A percentile compares a stretch with the other conserved stretches of the same genome.
Evolutionary conservation across 2,329 filamentous ascomycete genomes (phyloP).

Genomic region (Colletotrichum horii): DNA sequence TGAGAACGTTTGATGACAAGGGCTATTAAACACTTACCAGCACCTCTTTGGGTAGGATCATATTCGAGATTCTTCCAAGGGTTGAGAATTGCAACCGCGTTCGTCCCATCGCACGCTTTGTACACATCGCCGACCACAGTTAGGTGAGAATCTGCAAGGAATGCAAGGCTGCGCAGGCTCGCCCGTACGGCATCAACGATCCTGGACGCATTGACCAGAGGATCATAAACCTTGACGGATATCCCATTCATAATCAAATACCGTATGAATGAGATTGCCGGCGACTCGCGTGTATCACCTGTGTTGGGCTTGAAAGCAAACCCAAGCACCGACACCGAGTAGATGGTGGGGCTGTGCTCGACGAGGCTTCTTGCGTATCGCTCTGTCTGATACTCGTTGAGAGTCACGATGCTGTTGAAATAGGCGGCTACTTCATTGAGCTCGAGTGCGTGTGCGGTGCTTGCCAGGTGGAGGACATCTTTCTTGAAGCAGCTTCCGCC

Average conservation of each 20-base stretch:
- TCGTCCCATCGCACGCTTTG: constrained; percentile 52
- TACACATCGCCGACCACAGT: constrained; percentile 40
- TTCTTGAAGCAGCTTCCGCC: constrained; percentile 85
- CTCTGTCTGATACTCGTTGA: constrained; percentile 77
- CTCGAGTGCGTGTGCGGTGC: constrained; percentile 73
- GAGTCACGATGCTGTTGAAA: constrained; percentile 74
- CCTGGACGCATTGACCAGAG: constrained; percentile 53
- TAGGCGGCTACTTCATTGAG: constrained; percentile 76
- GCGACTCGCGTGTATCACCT: constrained; percentile 73
- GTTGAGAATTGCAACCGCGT: constrained; percentile 39
- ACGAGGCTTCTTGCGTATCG: constrained; percentile 72
- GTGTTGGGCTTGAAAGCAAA: constrained; percentile 84
- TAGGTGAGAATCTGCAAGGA: constrained; percentile 37
- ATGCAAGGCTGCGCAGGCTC: constrained; percentile 47
- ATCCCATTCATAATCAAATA: constrained; percentile 70
- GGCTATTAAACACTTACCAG: too few species aligned
- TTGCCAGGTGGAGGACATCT: constrained; percentile 76
- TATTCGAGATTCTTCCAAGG: too few species aligned
- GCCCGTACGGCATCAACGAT: constrained; percentile 38
- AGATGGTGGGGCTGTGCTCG: constrained; percentile 69
- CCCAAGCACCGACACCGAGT: constrained; percentile 72
- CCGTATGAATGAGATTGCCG: constrained; percentile 70
- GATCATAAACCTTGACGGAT: constrained; percentile 69
- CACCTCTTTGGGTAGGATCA: too few species aligned
- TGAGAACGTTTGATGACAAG: too few species aligned